A percentile compares a stretch with the other conserved stretches of the same genome.
These are phyloP conservation scores for Parsonsia alboflavescens DNA, from an alignment of 257 asterid genomes.

Conservation along the genomic window DNA sequence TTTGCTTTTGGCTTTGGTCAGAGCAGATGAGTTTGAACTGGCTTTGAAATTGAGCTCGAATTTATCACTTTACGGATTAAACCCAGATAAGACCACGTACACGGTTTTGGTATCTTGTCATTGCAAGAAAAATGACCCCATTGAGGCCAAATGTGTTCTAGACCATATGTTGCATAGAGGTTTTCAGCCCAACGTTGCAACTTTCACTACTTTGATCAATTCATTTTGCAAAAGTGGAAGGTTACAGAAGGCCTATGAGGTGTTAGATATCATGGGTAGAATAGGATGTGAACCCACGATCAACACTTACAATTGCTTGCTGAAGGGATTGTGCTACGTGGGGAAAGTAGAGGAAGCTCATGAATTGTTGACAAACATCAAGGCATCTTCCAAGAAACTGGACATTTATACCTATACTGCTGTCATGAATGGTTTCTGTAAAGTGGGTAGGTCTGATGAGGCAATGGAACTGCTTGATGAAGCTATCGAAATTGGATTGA, in stretches of 20 bases:
- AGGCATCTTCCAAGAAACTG: conserved; percentile 38
- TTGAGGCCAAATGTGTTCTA: conserved; percentile 36
- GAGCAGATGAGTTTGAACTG: conserved; percentile 45
- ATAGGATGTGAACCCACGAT: conserved; percentile 64
- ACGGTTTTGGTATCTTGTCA: conserved; percentile 38
- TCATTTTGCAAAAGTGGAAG: conserved; percentile 52
- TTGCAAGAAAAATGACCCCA: conserved; percentile 47
- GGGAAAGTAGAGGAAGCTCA: conserved; percentile 78
- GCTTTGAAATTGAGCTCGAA: conserved; percentile 35
- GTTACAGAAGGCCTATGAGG: conserved; percentile 44
- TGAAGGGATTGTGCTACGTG: conserved; percentile 75
- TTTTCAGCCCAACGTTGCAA: conserved; percentile 49
- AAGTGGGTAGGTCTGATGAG: conserved; percentile 71
- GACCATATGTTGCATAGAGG: conserved; percentile 42
- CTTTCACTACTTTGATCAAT: conserved; percentile 55
- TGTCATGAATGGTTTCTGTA: conserved; percentile 76
- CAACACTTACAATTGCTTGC: conserved; percentile 63
- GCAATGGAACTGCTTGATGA: conserved; percentile 58
- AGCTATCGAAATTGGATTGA: conserved; percentile 42
- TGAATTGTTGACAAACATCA: conserved; percentile 39
- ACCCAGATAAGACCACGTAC: conserved; percentile 37
- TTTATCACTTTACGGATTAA: conserved; percentile 25
- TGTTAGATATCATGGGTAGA: conserved; percentile 51
- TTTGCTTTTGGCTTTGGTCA: conserved; percentile 33
- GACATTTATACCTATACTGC: conserved; percentile 69